A percentile compares a stretch with the other conserved stretches of the same genome.
phyloP scores from a whole-genome alignment of 1,139 yeast genomes.

The Dujonia santamariae region DNA sequence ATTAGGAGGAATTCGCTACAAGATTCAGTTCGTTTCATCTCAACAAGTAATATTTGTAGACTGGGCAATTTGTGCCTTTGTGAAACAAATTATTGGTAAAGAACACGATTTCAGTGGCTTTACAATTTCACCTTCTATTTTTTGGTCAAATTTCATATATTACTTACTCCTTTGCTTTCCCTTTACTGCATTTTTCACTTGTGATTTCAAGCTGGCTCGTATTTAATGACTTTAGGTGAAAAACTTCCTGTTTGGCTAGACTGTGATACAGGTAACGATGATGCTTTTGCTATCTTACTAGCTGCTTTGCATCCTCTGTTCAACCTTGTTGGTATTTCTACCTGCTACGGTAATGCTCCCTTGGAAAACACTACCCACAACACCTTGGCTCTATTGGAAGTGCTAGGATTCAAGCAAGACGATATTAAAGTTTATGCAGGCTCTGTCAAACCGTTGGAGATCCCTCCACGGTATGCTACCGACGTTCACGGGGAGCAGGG shows the following conservation, averaged over 20 bases:
- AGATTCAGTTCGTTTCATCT: too few species aligned
- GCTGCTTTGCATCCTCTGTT: conserved; percentile 59
- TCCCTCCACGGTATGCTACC: conserved; percentile 50
- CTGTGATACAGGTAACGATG: conserved; percentile 94
- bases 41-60: too few species aligned
- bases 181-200: not conserved
- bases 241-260: conserved; percentile 77
- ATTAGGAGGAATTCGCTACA: too few species aligned
- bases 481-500: conserved; percentile 76
- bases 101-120: too few species aligned
- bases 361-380: conserved; percentile 66
- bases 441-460: conserved; percentile 51
- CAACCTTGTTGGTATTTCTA: conserved; percentile 68
- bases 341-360: conserved; percentile 81
- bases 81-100: too few species aligned
- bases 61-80: too few species aligned
- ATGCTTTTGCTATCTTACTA: conserved; percentile 71
- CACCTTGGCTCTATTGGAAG: conserved; percentile 64
- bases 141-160: not conserved
- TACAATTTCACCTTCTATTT: too few species aligned
- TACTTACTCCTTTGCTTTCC: not conserved
- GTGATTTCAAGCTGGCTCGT: not conserved
- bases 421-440: conserved; percentile 67
- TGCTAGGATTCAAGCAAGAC: conserved; percentile 42
- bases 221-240: conserved; percentile 16